phyloP scores from a whole-genome alignment of 148 eudicot species.

The Persicaria maculosa region DNA sequence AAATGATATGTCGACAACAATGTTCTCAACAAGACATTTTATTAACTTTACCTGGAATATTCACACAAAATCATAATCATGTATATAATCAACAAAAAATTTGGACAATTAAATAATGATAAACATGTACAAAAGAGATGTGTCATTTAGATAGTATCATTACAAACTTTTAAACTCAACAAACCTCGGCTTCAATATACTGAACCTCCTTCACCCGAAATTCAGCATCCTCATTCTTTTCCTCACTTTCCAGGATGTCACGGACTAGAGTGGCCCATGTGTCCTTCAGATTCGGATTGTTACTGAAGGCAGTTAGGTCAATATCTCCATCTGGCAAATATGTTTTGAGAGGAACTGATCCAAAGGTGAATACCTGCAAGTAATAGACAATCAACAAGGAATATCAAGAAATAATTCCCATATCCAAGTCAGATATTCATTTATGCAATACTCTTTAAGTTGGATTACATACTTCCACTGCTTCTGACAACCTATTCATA shows the following conservation, averaged over 20 bases:
- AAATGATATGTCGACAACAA: constrained; percentile 79
- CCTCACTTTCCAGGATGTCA: constrained; percentile 71
- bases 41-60: constrained; percentile 58
- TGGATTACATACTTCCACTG: neutral
- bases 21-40: constrained; percentile 70
- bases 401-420: neutral
- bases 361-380: constrained; percentile 80
- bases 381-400: neutral
- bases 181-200: constrained; percentile 90
- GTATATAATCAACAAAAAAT: neutral
- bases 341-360: constrained; percentile 93
- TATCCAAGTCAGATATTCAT: no score
- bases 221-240: constrained; percentile 80
- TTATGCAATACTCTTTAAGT: no score
- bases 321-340: constrained; percentile 98
- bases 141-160: neutral
- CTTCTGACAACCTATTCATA: neutral
- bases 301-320: constrained; percentile 71
- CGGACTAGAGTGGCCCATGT: constrained; percentile 79
- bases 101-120: neutral
- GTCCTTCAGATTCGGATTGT: constrained; percentile 51
- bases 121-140: neutral
- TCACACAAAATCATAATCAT: neutral
- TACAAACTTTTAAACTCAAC: neutral
- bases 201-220: constrained; percentile 92